Percentiles rank a stretch among this genome's conserved stretches.
Evolutionary conservation across 163 green algal species (phyloP).

Genomic region (Volvox carteri): DNA sequence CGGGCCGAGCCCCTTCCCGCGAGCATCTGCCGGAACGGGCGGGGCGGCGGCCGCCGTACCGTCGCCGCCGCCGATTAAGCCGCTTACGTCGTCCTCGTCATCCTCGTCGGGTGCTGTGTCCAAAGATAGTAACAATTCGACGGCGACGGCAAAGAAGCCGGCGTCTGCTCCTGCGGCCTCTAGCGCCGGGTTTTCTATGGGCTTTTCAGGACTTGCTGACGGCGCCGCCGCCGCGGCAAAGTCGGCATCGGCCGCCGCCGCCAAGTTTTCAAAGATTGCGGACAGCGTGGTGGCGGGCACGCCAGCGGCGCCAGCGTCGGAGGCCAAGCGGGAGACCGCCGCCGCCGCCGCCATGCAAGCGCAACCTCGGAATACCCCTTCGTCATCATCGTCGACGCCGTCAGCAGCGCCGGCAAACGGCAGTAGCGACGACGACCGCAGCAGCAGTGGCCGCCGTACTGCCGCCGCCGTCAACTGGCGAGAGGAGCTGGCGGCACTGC

Average conservation of each 20-base stretch:
- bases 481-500: slow-evolving; percentile 26
- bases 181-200: not conserved
- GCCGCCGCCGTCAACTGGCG: slow-evolving; percentile 36
- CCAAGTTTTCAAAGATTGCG: slow-evolving; percentile 40
- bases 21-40: slow-evolving; percentile 37
- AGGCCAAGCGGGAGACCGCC: not conserved
- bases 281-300: not conserved
- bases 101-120: not conserved
- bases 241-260: slow-evolving; percentile 19
- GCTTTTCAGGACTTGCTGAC: slow-evolving; percentile 12
- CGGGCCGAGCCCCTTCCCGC: slow-evolving; percentile 24
- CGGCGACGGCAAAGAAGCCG: not conserved
- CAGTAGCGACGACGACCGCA: not conserved
- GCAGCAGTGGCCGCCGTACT: not conserved
- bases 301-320: not conserved
- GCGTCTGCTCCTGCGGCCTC: not conserved
- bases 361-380: no score
- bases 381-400: not conserved
- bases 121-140: slow-evolving; percentile 3
- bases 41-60: not conserved
- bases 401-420: not conserved
- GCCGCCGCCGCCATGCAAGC: not conserved
- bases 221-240: slow-evolving; percentile 20
- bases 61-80: not conserved
- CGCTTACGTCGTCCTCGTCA: no score